phyloP scores from a whole-genome alignment of 768 basidiomycete species.

The Lactarius akahatsu region DNA sequence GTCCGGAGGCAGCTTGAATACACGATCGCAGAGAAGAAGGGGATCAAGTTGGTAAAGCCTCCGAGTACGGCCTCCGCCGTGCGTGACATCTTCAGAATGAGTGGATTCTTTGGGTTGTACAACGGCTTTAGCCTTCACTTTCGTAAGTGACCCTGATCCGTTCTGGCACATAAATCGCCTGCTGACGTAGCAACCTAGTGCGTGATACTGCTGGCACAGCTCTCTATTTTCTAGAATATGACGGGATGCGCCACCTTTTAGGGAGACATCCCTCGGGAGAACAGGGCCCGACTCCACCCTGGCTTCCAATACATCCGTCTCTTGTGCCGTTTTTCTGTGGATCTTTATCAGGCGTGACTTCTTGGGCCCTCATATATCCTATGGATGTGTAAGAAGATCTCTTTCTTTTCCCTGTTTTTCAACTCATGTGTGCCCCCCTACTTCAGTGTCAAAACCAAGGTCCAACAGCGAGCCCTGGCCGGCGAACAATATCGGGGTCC shows the following conservation, averaged over 20 bases:
- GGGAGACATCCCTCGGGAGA: constrained; percentile 76
- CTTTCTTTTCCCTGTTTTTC: constrained; percentile 15
- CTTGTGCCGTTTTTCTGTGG: constrained; percentile 91
- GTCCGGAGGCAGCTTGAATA: constrained; percentile 91
- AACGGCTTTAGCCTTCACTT: constrained; percentile 89
- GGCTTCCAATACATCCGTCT: constrained; percentile 79
- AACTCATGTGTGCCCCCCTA: constrained; percentile 23
- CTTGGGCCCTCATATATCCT: constrained; percentile 72
- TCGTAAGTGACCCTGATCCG: constrained; percentile 43
- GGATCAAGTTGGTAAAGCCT: constrained; percentile 65
- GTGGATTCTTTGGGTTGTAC: constrained; percentile 68
- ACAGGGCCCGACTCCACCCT: constrained; percentile 77
- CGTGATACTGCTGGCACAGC: constrained; percentile 89
- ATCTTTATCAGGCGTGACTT: constrained; percentile 77
- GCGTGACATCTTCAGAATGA: constrained; percentile 66
- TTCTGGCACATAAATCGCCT: constrained; percentile 10
- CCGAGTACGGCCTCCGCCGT: constrained; percentile 80
- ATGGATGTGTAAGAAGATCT: constrained; percentile 72
- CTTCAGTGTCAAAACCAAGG: constrained; percentile 83
- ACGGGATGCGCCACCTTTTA: constrained; percentile 83
- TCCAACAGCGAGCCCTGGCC: constrained; percentile 90
- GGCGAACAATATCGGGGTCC: constrained; percentile 71
- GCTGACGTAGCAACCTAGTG: constrained; percentile 44
- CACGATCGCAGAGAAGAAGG: constrained; percentile 81
- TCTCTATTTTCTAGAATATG: constrained; percentile 92